phyloP scores from a whole-genome alignment of 139 green algal species.

The Spirogloea muscicola region DNA sequence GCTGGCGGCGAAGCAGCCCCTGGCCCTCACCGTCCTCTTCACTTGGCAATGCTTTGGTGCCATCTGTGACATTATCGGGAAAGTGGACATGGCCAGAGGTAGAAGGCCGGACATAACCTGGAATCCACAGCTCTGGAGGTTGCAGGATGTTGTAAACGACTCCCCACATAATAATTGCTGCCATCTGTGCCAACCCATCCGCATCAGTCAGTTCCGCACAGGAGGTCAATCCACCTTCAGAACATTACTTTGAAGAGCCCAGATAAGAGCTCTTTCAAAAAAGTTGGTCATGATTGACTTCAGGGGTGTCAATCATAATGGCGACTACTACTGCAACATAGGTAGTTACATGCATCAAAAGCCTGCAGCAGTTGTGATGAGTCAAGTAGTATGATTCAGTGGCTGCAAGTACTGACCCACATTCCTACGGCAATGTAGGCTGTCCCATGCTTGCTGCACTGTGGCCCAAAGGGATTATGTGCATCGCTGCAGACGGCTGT shows the following conservation, averaged over 20 bases:
- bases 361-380: too few relatives aligned
- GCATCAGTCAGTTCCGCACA: background rate
- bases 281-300: background rate
- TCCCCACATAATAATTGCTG: background rate
- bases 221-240: background rate
- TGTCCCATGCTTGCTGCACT: constrained; percentile 11
- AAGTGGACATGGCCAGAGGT: too few relatives aligned
- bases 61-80: too few relatives aligned
- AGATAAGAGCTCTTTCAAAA: background rate
- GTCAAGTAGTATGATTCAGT: too few relatives aligned
- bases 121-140: background rate
- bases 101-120: background rate
- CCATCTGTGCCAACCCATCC: background rate
- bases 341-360: too few relatives aligned
- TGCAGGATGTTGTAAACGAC: constrained; percentile 5
- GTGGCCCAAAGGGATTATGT: constrained; percentile 16
- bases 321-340: background rate
- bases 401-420: background rate
- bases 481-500: constrained; percentile 47
- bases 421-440: background rate
- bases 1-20: too few relatives aligned
- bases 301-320: background rate
- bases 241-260: background rate
- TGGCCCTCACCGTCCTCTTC: too few relatives aligned
- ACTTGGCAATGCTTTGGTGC: too few relatives aligned